Evolutionary conservation across 2,329 filamentous ascomycete genomes (phyloP).

Genomic region (Dothistroma pini): DNA sequence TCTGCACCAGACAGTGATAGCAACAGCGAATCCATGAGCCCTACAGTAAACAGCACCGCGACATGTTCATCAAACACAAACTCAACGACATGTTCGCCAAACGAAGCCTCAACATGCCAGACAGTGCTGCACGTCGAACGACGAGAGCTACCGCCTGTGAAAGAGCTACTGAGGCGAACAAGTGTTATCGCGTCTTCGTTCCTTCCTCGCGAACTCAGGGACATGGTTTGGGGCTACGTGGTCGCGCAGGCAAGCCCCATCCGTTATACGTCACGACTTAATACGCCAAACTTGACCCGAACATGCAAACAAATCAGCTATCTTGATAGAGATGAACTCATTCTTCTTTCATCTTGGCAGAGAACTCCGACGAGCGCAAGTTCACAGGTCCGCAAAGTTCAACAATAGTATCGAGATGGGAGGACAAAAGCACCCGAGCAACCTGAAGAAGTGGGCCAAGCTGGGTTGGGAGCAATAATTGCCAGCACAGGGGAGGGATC

Average conservation of each 20-base stretch:
- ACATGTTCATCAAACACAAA: no score
- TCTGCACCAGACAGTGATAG: no score
- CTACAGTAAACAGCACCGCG: no score
- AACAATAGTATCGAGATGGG: not conserved
- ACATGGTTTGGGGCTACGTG: not conserved
- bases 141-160: not conserved
- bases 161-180: not conserved
- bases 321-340: not conserved
- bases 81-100: no score
- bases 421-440: not conserved
- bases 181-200: not conserved
- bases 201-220: not conserved
- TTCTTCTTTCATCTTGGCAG: not conserved
- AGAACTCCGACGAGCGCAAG: not conserved
- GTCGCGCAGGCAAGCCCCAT: not conserved
- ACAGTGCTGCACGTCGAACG: not conserved
- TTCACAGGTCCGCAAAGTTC: not conserved
- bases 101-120: no score
- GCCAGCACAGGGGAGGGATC: not conserved
- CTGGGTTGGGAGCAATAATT: not conserved
- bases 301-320: not conserved
- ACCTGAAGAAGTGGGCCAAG: not conserved
- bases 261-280: not conserved
- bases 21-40: no score
- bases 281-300: not conserved